phyloP scores from a whole-genome alignment of 2,329 filamentous ascomycete species.

The Cadophora gregata region DNA sequence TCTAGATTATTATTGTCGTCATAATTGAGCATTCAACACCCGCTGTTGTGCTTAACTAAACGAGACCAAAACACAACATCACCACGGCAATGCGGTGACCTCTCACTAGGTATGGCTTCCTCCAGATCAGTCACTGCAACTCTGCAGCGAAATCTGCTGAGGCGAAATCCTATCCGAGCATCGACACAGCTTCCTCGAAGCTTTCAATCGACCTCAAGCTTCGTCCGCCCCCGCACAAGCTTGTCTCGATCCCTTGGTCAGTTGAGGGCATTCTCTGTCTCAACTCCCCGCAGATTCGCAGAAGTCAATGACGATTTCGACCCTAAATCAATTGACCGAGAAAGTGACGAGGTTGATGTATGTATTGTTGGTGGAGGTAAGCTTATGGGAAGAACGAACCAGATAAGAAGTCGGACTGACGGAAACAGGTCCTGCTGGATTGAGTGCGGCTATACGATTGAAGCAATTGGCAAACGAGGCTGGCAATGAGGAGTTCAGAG shows the following conservation, averaged over 20 bases:
- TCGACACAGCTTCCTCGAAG: constrained; percentile 31
- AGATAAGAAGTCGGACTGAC: constrained; percentile 27
- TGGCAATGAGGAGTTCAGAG: constrained; percentile 94
- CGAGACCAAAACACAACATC: constrained; percentile 15
- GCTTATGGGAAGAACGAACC: constrained; percentile 29
- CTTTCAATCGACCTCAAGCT: constrained; percentile 32
- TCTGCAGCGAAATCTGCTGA: constrained; percentile 39
- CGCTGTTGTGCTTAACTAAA: not conserved
- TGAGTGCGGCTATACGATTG: constrained; percentile 90
- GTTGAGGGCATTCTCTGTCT: constrained; percentile 52
- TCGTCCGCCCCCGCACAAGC: constrained; percentile 32
- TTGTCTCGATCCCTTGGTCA: constrained; percentile 35
- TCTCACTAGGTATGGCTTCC: constrained; percentile 39
- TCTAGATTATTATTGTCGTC: not conserved
- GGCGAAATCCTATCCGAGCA: constrained; percentile 29
- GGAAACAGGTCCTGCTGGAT: constrained; percentile 76
- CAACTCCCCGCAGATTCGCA: constrained; percentile 48
- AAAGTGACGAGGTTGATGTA: constrained; percentile 93
- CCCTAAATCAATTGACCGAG: constrained; percentile 75
- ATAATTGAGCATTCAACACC: not conserved
- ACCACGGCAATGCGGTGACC: constrained; percentile 40
- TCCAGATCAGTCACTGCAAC: constrained; percentile 38
- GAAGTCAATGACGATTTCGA: constrained; percentile 66
- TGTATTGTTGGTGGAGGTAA: constrained; percentile 90
- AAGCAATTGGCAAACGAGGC: constrained; percentile 96